phyloP scores from a whole-genome alignment of 2,329 filamentous ascomycete genomes.

The Fusarium redolens region DNA sequence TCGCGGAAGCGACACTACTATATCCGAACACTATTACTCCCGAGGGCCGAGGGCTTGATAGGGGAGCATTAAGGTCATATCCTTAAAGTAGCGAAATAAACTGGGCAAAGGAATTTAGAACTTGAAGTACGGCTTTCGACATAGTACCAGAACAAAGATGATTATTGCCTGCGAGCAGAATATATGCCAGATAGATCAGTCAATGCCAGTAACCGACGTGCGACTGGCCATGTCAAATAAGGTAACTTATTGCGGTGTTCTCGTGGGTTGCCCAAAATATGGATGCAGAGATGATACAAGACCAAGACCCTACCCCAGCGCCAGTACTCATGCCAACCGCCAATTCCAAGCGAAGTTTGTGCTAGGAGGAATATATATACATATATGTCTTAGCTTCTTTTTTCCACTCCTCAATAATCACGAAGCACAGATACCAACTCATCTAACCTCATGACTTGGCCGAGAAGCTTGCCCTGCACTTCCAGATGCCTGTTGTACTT shows the following conservation, averaged over 20 bases:
- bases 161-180: not conserved
- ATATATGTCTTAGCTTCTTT: not conserved
- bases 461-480: slow-evolving; percentile 78
- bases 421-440: slow-evolving; percentile 84
- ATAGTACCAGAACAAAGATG: not conserved
- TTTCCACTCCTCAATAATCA: slow-evolving; percentile 68
- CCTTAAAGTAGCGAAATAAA: not conserved
- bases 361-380: not conserved
- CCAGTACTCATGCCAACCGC: slow-evolving; percentile 3
- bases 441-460: slow-evolving; percentile 84
- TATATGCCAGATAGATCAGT: not conserved
- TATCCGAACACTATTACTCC: not conserved
- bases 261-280: slow-evolving; percentile 6
- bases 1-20: not conserved
- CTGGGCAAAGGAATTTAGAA: not conserved
- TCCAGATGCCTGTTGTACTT: slow-evolving; percentile 69
- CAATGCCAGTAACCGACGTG: no score
- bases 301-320: slow-evolving; percentile 6
- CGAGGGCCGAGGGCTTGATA: not conserved
- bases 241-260: not conserved
- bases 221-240: not conserved
- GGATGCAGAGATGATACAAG: slow-evolving; percentile 12
- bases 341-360: not conserved
- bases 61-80: not conserved
- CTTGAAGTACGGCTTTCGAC: not conserved